These are phyloP conservation scores for Moesziomyces globuligerus DNA, from an alignment of 1,284 basidiomycete species.

Conservation along the genomic window DNA sequence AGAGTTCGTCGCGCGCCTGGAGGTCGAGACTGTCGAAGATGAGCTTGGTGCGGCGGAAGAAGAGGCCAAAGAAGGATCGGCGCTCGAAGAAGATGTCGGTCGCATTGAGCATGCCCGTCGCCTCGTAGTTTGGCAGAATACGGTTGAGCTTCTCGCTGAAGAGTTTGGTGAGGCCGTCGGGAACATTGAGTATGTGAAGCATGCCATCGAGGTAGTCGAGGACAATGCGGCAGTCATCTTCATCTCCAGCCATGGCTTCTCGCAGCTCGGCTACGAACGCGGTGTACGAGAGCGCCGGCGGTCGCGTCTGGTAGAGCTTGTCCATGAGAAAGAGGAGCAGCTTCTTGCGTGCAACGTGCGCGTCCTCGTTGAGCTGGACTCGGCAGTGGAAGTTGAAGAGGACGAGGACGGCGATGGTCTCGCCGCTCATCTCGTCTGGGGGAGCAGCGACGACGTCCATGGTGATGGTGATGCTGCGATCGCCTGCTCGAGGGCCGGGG, in stretches of 20 bases:
- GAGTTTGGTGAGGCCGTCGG: constrained; percentile 43
- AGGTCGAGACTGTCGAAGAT: constrained; percentile 48
- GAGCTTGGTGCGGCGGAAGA: constrained; percentile 38
- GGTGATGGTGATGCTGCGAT: constrained; percentile 10
- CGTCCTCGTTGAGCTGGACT: constrained; percentile 36
- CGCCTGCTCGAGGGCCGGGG: not conserved
- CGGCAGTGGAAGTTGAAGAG: constrained; percentile 50
- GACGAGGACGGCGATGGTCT: constrained; percentile 44
- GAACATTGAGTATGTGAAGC: constrained; percentile 35
- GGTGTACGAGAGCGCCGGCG: constrained; percentile 16
- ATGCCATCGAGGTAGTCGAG: constrained; percentile 37
- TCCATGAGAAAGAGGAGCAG: constrained; percentile 44
- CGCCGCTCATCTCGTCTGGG: constrained; percentile 44
- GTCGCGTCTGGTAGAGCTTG: constrained; percentile 35
- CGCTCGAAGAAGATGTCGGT: constrained; percentile 43
- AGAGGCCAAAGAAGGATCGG: constrained; percentile 49
- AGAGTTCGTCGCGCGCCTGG: constrained; percentile 31
- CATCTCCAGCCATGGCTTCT: constrained; percentile 13
- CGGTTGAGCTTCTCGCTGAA: constrained; percentile 46
- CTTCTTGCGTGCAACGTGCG: constrained; percentile 25
- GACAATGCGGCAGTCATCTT: constrained; percentile 30
- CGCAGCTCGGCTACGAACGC: constrained; percentile 22
- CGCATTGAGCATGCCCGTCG: constrained; percentile 32
- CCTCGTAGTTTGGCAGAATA: constrained; percentile 42
- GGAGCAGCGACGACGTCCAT: constrained; percentile 19